These are phyloP conservation scores for Phytopythium kandeliae DNA, from an alignment of 352 stramenopile genomes.

Conservation along the genomic window DNA sequence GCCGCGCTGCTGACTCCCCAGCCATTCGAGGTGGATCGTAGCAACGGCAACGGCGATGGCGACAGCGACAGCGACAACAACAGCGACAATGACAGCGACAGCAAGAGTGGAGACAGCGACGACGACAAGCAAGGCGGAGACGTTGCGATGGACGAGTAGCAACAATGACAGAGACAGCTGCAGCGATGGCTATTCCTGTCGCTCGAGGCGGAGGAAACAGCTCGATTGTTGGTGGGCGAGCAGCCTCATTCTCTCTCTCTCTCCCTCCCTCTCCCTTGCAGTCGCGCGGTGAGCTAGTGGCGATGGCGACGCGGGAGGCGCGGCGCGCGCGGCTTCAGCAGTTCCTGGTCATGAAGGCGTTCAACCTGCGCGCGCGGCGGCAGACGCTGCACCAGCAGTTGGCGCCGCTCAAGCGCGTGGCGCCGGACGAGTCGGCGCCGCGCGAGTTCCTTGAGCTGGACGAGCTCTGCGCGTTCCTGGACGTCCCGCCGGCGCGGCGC, in stretches of 20 bases:
- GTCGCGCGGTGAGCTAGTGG: no score
- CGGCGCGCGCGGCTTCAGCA: slow-evolving; percentile 64
- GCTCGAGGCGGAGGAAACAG: slow-evolving; percentile 1
- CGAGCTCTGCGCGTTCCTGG: slow-evolving; percentile 62
- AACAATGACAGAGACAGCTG: not conserved
- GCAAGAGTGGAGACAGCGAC: not conserved
- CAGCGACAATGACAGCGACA: not conserved
- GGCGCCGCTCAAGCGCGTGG: slow-evolving; percentile 24
- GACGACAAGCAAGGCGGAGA: not conserved
- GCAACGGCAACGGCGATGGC: not conserved
- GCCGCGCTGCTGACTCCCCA: not conserved
- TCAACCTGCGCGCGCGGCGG: slow-evolving; percentile 60
- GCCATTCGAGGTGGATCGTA: not conserved
- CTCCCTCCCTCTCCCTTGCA: no score
- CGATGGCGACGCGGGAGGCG: slow-evolving; percentile 19
- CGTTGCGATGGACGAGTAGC: no score
- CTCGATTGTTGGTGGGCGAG: no score
- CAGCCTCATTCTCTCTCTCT: no score
- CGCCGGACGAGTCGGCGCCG: slow-evolving; percentile 1
- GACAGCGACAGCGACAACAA: not conserved
- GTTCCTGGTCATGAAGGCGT: slow-evolving; percentile 77
- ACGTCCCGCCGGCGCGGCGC: slow-evolving; percentile 57
- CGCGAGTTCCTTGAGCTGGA: slow-evolving; percentile 44
- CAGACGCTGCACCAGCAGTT: slow-evolving; percentile 71
- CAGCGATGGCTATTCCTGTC: not conserved